Evolutionary conservation across 768 basidiomycete species (phyloP).

Genomic region (Leccinellum luteum): DNA sequence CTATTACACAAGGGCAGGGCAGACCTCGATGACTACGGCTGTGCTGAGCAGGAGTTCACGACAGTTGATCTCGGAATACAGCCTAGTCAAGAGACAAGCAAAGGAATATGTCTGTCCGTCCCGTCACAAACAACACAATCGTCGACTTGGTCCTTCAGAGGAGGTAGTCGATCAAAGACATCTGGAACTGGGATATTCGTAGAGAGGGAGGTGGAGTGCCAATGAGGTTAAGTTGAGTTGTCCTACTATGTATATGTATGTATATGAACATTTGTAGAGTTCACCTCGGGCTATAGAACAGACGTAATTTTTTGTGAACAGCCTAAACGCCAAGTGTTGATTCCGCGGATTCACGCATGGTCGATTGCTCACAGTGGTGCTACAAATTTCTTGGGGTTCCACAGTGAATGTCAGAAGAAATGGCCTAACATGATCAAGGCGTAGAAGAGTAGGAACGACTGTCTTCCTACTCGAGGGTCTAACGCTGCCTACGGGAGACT

Average conservation of each 20-base stretch:
- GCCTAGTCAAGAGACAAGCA: conserved; percentile 2
- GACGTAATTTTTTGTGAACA: neutral
- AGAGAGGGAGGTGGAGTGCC: neutral
- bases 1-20: neutral
- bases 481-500: too few relatives aligned
- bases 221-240: neutral
- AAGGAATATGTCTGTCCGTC: neutral
- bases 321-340: neutral
- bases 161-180: neutral
- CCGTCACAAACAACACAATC: neutral
- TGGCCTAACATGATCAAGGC: too few relatives aligned
- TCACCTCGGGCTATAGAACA: neutral
- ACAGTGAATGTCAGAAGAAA: too few relatives aligned
- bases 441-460: too few relatives aligned
- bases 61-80: conserved; percentile 4
- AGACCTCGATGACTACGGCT: neutral
- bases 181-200: neutral
- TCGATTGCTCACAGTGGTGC: neutral
- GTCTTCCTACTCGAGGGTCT: too few relatives aligned
- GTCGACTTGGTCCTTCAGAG: conserved; percentile 10
- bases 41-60: conserved; percentile 7
- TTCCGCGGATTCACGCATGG: neutral
- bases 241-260: neutral
- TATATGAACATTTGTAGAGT: neutral
- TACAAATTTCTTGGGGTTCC: neutral